Conservation (phyloP, 164 flowering plant species). For the Sedum album region DNA sequence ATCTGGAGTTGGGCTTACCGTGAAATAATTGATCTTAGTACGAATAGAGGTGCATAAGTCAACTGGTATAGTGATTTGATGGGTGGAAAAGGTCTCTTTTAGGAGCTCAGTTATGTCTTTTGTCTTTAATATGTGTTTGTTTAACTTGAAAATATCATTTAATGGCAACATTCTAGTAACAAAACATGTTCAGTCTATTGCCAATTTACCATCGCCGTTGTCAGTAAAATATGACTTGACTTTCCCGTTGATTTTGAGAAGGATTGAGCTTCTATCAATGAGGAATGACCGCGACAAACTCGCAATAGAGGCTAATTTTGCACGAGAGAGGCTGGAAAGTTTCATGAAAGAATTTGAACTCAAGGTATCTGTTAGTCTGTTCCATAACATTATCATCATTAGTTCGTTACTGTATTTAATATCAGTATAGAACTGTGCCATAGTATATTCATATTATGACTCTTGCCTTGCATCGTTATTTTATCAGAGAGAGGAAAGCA, state of each 20-base stretch:
- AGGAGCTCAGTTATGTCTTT: neutral
- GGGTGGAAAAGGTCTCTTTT: neutral
- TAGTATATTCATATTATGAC: neutral
- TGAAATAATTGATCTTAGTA: too few relatives aligned
- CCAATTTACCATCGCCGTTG: neutral
- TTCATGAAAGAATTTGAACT: conserved; percentile 54
- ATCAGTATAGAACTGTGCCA: neutral
- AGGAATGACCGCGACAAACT: conserved; percentile 60
- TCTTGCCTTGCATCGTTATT: neutral
- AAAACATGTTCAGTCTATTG: neutral
- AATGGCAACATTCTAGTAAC: neutral
- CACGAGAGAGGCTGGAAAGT: conserved; percentile 48
- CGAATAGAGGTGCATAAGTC: too few relatives aligned
- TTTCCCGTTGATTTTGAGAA: conserved; percentile 10
- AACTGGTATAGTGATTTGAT: neutral
- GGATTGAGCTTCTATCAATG: conserved; percentile 38
- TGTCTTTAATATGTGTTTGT: neutral
- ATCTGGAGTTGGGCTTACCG: too few relatives aligned
- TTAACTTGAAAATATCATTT: neutral
- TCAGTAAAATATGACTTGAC: neutral
- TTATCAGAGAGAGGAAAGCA: conserved; percentile 52
- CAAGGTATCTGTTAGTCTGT: conserved; percentile 29
- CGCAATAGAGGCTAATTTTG: conserved; percentile 54
- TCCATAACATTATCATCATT: neutral
- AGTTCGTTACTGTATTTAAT: neutral